Evolutionary conservation across 306 rosid species (phyloP).

Genomic region (Prosopis cineraria): DNA sequence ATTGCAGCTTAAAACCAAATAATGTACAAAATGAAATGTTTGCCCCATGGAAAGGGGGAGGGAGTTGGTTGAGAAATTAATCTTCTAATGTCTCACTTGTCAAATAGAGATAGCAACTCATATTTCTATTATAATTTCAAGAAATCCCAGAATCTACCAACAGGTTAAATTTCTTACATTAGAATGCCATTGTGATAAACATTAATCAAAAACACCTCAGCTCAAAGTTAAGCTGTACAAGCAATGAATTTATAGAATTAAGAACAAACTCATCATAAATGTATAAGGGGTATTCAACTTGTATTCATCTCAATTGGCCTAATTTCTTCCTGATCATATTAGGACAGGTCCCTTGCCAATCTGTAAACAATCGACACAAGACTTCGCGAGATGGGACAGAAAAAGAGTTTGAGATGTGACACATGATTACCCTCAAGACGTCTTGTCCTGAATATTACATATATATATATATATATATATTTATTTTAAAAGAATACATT

Average conservation of each 20-base stretch:
- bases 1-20: neutral
- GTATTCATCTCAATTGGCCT: no score
- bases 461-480: no score
- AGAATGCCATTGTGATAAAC: neutral
- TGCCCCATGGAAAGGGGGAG: neutral
- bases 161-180: neutral
- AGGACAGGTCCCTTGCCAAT: no score
- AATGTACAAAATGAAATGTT: neutral
- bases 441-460: no score
- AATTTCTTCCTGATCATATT: no score
- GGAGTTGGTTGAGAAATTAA: no score
- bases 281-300: no score
- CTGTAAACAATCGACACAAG: no score
- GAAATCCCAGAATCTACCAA: conserved; percentile 1
- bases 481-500: no score
- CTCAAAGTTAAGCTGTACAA: neutral
- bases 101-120: neutral
- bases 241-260: neutral
- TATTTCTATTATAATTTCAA: neutral
- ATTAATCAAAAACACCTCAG: neutral
- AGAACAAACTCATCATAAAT: conserved; percentile 10
- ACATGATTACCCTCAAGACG: no score
- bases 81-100: neutral
- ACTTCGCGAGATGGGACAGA: no score
- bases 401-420: no score